Evolutionary conservation across 768 basidiomycete genomes (phyloP).

Genomic region (Termitomyces sp.): DNA sequence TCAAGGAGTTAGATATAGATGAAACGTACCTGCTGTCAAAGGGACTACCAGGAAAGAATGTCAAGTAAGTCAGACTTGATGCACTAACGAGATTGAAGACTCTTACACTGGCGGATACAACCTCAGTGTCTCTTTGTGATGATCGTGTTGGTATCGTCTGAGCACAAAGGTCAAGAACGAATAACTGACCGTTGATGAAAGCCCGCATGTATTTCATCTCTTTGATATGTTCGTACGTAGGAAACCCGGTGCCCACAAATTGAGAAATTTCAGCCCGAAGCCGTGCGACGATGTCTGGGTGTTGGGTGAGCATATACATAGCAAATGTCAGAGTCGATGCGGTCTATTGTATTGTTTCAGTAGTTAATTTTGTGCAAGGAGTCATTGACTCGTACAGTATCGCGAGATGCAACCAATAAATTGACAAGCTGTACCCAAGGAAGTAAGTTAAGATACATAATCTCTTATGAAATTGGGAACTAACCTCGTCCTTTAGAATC

Average conservation of each 20-base stretch:
- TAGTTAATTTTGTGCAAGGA: not conserved
- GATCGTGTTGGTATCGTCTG: not conserved
- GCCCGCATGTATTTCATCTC: conserved; percentile 57
- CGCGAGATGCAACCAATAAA: conserved; percentile 39
- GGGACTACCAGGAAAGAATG: conserved; percentile 20
- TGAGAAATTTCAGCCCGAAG: conserved; percentile 48
- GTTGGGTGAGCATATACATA: conserved; percentile 48
- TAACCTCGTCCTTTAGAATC: conserved; percentile 19
- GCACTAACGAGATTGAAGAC: not conserved
- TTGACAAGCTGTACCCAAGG: conserved; percentile 22
- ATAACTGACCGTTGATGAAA: conserved; percentile 44
- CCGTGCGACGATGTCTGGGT: conserved; percentile 39
- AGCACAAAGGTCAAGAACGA: not conserved
- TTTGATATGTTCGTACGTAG: conserved; percentile 51
- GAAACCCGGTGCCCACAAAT: conserved; percentile 38
- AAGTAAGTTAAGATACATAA: not conserved
- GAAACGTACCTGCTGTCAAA: conserved; percentile 28
- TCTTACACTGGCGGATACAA: conserved; percentile 48
- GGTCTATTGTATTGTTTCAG: conserved; percentile 24
- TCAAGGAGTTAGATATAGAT: not conserved
- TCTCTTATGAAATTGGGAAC: not conserved
- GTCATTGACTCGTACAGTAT: conserved; percentile 26
- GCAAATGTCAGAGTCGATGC: conserved; percentile 49
- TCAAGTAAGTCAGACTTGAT: not conserved
- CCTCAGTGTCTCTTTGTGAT: conserved; percentile 40